These are phyloP conservation scores for Astathelohania contejeani DNA, from an alignment of 371 early-diverging fungal genomes.

Conservation along the genomic window DNA sequence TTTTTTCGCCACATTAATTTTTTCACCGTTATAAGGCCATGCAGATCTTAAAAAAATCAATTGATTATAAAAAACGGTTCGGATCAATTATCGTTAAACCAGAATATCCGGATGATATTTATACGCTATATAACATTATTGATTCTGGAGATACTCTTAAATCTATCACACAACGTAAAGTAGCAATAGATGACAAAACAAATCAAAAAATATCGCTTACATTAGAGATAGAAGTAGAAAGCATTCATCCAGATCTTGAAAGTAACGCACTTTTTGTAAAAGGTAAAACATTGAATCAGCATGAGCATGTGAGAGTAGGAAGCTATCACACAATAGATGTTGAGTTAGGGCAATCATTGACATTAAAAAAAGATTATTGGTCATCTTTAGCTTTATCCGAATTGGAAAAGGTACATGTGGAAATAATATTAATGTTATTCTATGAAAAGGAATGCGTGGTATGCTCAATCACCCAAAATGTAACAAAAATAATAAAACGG, in stretches of 20 bases:
- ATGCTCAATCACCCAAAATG: conserved; percentile 19
- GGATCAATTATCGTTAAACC: conserved; percentile 27
- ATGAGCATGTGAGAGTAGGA: conserved; percentile 46
- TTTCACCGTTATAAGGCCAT: conserved; percentile 6
- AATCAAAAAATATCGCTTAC: conserved; percentile 32
- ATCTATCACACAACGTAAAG: conserved; percentile 39
- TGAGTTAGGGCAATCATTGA: conserved; percentile 32
- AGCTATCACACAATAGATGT: conserved; percentile 48
- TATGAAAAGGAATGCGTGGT: conserved; percentile 41
- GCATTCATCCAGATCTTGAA: conserved; percentile 37
- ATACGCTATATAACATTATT: conserved; percentile 38
- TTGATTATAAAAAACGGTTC: conserved; percentile 15
- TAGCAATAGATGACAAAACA: conserved; percentile 36
- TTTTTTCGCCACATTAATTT: no score
- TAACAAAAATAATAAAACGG: conserved; percentile 28
- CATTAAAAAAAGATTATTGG: conserved; percentile 34
- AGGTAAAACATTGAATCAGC: conserved; percentile 41
- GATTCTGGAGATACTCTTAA: conserved; percentile 37
- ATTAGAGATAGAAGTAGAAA: conserved; percentile 45
- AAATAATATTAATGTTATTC: conserved; percentile 41
- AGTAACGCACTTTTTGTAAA: conserved; percentile 43
- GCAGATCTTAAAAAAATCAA: conserved; percentile 26
- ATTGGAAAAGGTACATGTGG: conserved; percentile 24
- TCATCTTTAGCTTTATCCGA: conserved; percentile 22
- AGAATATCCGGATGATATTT: conserved; percentile 50